Evolutionary conservation across 768 basidiomycete genomes (phyloP).

Genomic region (Pleurotus eryngii): DNA sequence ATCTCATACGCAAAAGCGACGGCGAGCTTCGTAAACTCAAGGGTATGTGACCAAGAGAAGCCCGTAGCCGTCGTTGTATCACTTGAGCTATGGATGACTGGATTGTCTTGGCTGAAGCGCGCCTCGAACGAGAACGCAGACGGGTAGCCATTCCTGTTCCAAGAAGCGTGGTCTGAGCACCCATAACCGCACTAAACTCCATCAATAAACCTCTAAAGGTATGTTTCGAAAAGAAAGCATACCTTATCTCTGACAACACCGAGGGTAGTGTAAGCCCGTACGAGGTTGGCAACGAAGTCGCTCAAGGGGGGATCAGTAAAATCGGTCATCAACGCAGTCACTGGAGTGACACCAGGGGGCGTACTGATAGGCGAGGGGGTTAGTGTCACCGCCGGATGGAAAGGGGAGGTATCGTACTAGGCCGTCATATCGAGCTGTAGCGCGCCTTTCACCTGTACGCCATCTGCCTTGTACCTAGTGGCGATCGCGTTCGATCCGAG

Average conservation of each 20-base stretch:
- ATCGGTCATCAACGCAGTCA: constrained; percentile 37
- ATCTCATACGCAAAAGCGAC: constrained; percentile 55
- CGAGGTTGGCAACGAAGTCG: constrained; percentile 39
- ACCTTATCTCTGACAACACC: constrained; percentile 36
- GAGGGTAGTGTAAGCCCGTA: constrained; percentile 32
- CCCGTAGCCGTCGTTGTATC: constrained; percentile 34
- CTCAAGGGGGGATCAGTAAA: constrained; percentile 38
- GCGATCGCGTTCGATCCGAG: constrained; percentile 55
- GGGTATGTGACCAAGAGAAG: constrained; percentile 39
- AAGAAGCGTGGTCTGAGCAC: constrained; percentile 34
- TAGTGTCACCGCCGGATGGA: no score
- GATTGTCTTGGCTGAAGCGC: constrained; percentile 20
- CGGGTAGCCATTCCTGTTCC: constrained; percentile 41
- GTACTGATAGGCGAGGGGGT: constrained; percentile 28
- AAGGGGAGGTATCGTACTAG: constrained; percentile 19
- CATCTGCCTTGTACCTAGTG: constrained; percentile 41
- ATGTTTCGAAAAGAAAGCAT: constrained; percentile 12
- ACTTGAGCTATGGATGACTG: constrained; percentile 18
- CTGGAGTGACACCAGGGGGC: constrained; percentile 39
- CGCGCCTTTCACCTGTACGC: constrained; percentile 48
- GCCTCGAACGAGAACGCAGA: constrained; percentile 37
- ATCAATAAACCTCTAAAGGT: background rate
- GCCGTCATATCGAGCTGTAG: constrained; percentile 41
- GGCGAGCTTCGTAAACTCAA: constrained; percentile 61
- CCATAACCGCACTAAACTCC: constrained; percentile 23